Conservation (phyloP, 768 basidiomycete genomes). For the Chalciporus sphaerocephalus region DNA sequence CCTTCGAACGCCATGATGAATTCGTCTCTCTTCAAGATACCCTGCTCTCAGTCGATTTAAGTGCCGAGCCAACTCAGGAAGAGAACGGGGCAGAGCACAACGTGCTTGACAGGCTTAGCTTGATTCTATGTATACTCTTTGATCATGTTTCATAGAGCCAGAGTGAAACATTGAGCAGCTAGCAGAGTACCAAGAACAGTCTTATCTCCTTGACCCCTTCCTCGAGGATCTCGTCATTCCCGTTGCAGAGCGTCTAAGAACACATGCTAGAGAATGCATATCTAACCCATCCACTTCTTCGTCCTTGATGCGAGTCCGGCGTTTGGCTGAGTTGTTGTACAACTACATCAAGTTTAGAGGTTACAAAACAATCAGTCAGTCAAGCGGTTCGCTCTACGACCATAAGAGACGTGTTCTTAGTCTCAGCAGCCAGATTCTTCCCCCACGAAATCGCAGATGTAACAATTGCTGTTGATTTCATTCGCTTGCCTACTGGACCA, state of each 20-base stretch:
- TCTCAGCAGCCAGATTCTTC: constrained; percentile 76
- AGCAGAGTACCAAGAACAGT: constrained; percentile 86
- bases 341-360: constrained; percentile 84
- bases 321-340: constrained; percentile 65
- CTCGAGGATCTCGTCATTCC: constrained; percentile 77
- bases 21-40: constrained; percentile 49
- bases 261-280: constrained; percentile 43
- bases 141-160: constrained; percentile 1
- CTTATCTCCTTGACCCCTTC: constrained; percentile 87
- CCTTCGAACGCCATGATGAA: constrained; percentile 61
- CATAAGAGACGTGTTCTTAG: constrained; percentile 14
- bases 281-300: constrained; percentile 21
- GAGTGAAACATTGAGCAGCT: constrained; percentile 46
- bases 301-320: constrained; percentile 41
- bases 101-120: constrained; percentile 39
- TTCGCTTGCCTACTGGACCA: constrained; percentile 45
- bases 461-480: constrained; percentile 64
- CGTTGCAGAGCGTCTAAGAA: constrained; percentile 60
- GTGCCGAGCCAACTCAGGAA: constrained; percentile 38
- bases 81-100: constrained; percentile 42
- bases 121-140: constrained; percentile 45
- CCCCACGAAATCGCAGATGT: constrained; percentile 88
- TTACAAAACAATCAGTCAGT: constrained; percentile 85
- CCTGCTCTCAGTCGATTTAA: constrained; percentile 48
- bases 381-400: constrained; percentile 3